Conservation (phyloP, 495 filamentous ascomycete genomes). For the Aspergillus avenaceus region DNA sequence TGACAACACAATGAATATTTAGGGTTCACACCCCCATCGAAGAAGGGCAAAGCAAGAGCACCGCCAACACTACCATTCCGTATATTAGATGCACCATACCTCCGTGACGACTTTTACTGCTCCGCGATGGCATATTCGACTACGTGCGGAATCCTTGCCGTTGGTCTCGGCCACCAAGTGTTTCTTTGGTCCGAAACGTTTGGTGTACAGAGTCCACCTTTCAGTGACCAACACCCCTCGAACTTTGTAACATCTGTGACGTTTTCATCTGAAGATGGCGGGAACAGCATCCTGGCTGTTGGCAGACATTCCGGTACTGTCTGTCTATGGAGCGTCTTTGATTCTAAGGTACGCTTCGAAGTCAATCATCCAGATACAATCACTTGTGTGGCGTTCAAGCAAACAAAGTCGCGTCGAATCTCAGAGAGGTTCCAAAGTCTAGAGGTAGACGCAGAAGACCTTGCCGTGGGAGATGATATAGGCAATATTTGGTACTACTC, state of each 20-base stretch:
- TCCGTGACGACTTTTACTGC: constrained; percentile 95
- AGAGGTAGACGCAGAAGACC: constrained; percentile 58
- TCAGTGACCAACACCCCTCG: constrained; percentile 33
- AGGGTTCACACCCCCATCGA: constrained; percentile 22
- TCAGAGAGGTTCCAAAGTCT: constrained; percentile 33
- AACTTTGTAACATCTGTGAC: constrained; percentile 77
- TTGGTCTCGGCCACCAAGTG: constrained; percentile 75
- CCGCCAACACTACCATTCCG: constrained; percentile 75
- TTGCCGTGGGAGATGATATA: constrained; percentile 84
- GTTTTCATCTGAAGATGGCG: constrained; percentile 78
- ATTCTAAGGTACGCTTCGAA: constrained; percentile 66
- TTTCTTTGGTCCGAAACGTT: constrained; percentile 84
- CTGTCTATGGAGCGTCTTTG: constrained; percentile 57
- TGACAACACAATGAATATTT: not conserved
- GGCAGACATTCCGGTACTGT: constrained; percentile 69
- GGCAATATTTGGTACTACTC: constrained; percentile 85
- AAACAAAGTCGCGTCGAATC: constrained; percentile 35
- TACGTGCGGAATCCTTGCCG: constrained; percentile 70
- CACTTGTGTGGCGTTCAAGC: constrained; percentile 71
- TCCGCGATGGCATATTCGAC: constrained; percentile 82
- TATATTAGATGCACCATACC: constrained; percentile 81
- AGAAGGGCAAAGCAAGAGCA: constrained; percentile 12
- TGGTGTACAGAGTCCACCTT: constrained; percentile 47
- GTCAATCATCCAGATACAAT: constrained; percentile 64
- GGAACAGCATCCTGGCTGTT: constrained; percentile 77